A percentile compares a stretch with the other conserved stretches of the same genome.
These are phyloP conservation scores for Carex pumila DNA, from an alignment of 176 grass and related monocot genomes.

Conservation along the genomic window DNA sequence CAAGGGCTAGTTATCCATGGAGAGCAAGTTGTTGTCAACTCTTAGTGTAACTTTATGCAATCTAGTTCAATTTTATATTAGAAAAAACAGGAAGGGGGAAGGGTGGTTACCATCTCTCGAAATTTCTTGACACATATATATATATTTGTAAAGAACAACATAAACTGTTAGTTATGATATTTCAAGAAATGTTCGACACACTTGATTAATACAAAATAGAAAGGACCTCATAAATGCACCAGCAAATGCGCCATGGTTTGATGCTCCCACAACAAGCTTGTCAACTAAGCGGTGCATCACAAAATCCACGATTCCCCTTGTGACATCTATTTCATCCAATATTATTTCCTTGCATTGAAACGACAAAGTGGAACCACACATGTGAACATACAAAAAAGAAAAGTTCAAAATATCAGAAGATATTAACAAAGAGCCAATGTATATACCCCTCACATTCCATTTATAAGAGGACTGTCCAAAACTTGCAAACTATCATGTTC, in stretches of 20 bases:
- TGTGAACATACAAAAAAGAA: background rate
- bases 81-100: too few species aligned
- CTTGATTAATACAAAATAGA: background rate
- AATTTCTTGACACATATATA: too few species aligned
- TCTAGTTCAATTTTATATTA: too few species aligned
- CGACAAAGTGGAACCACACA: conserved; percentile 48
- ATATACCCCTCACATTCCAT: background rate
- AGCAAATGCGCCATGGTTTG: conserved; percentile 52
- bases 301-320: conserved; percentile 65
- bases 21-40: too few species aligned
- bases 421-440: background rate
- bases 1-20: too few species aligned
- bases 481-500: background rate
- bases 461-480: background rate
- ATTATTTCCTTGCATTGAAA: conserved; percentile 73
- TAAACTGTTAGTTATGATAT: too few species aligned
- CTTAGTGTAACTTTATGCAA: too few species aligned
- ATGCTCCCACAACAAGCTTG: conserved; percentile 56
- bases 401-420: background rate
- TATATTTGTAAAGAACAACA: too few species aligned
- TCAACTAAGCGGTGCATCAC: conserved; percentile 30
- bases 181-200: too few species aligned
- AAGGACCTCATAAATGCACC: conserved; percentile 55
- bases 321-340: conserved; percentile 51
- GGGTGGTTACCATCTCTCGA: too few species aligned